Base-by-base conservation (phyloP, 202 grass and related monocot species). In the Brachypodium distachyon region DNA sequence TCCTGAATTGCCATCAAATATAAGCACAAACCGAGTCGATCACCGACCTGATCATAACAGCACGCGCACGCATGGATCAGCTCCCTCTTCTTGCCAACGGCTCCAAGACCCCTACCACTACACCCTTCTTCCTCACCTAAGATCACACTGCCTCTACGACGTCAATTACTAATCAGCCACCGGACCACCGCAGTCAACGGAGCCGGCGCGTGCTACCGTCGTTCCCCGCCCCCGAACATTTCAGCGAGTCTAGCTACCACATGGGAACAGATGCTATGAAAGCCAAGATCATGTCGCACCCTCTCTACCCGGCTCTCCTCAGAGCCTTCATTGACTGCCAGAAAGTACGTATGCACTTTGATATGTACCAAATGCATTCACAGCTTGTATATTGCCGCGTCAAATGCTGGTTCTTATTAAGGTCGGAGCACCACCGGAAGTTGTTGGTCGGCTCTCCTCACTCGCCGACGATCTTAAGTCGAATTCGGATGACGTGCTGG, bases 351-450 rank as follows among this genome's bases (percentile, higher is more conserved):
- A 0, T 36, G 7, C 16, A 44, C 22, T 33, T 12, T 21, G n/a
- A n/a, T n/a, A n/a, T n/a, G n/a, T n/a, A n/a, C n/a, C 52, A 26
- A 44, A 17, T 7, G 26, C 49, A 78, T 37, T 6, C 53, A 46
- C 22, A 67, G 3, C 3, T 43, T 16, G 23, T 25, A 40, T 16
- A 1, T 29, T 68, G 25, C 41, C 46, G 41, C 41, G 3, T n/a
- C n/a, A n/a, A n/a, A n/a, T 47, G 39, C 3, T 29, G 41, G 19
- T 67, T 66, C 17, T 41, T 51, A 5, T 26, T 67, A 63, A 96
- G 93, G 62, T 96, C 28, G 93, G 93, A 59, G 93, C 93, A 11
- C 90, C 93, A 27, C 87, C 75, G 12, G 93, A 92, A 42, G 71
- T 88, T 9, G 78, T 84, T 16, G 73, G 77, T 41, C 81, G 81